phyloP scores from a whole-genome alignment of 1,139 yeast genomes.

The Zhuliangozyma parablackwelliae region DNA sequence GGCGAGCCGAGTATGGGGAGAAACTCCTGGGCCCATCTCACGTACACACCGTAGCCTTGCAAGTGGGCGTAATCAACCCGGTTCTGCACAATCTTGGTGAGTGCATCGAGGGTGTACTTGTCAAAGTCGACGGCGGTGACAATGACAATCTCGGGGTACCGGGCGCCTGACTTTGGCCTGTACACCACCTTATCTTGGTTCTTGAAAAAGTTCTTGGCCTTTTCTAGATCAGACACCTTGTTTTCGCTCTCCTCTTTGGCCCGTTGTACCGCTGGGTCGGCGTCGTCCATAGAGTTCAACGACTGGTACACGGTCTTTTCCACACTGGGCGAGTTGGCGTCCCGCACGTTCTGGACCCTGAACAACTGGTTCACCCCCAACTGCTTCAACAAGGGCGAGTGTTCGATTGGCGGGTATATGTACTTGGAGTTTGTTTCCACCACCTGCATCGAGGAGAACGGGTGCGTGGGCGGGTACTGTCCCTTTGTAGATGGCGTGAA shows the following conservation, averaged over 20 bases:
- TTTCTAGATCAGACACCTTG: conserved; percentile 30
- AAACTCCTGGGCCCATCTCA: conserved; percentile 82
- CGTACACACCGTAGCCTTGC: conserved; percentile 73
- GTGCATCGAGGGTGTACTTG: conserved; percentile 53
- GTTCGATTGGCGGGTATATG: conserved; percentile 67
- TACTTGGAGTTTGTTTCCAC: conserved; percentile 47
- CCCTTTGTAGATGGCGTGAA: conserved; percentile 7
- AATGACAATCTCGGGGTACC: conserved; percentile 63
- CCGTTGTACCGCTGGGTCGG: conserved; percentile 32
- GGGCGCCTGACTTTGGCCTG: conserved; percentile 31
- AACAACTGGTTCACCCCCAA: conserved; percentile 51
- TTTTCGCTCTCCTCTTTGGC: conserved; percentile 39
- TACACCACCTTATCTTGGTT: conserved; percentile 63
- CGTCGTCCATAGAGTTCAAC: conserved; percentile 47
- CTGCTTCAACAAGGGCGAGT: conserved; percentile 55
- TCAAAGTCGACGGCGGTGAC: conserved; percentile 83
- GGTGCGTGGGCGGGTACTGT: conserved; percentile 31
- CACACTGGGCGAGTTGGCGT: conserved; percentile 33
- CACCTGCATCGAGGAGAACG: conserved; percentile 26
- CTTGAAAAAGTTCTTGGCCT: conserved; percentile 55
- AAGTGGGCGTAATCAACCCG: conserved; percentile 75
- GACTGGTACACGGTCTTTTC: conserved; percentile 29
- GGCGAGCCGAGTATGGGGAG: conserved; percentile 50
- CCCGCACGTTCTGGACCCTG: conserved; percentile 36
- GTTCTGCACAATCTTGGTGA: conserved; percentile 69